Evolutionary conservation across 2,329 filamentous ascomycete species (phyloP), one percentile per base, ranked within the genome.

Genomic region (Exophiala calicioides): DNA sequence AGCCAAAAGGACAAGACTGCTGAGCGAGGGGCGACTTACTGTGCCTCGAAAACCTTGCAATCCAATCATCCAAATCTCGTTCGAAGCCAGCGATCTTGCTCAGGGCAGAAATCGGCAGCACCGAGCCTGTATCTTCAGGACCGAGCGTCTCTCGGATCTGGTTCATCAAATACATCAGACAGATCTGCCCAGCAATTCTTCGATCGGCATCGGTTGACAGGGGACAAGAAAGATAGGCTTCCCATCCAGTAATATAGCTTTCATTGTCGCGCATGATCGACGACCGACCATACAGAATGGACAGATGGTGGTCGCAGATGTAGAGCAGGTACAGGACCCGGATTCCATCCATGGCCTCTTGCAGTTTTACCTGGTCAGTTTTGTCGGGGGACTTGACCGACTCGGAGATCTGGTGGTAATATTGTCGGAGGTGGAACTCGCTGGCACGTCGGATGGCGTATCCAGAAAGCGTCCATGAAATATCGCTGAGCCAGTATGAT

Each of bases 401-500:
- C 35, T 60, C 47, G 29, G 53, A 33, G 41, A 62, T 57, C 40
- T 66, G 68, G 27, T 67, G 64, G 44, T 69, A 72, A 38, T 63
- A 71, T 42, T 69, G 68, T 32, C 70, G 68, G 18, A 72, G 59
- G 32, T 67, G 67, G 24, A 65, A 68, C 47, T 72, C 69, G 3
- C 68, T 72, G 5, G 70, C 69, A 32, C 69, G 60, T 13, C 70
- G 65, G 34, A 73, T 69, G 1, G 69, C 69, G 53, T 70, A 68
- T 2, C 68, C 68, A n/a, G 65, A 67, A 3, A 73, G 56, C 2
- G 66, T 72, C 63, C 69, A 70, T 1, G 69, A 71, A 12, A 78
- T 70, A 57, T 80, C 75, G 16, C 73, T 73, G 6, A 80, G 68
- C 77, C 77, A 80, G 53, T 78, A 79, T 4, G 75, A 73, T 5